Evolutionary conservation across 208 protist species (phyloP).

Genomic region (Endotrypanum monterogeii): DNA sequence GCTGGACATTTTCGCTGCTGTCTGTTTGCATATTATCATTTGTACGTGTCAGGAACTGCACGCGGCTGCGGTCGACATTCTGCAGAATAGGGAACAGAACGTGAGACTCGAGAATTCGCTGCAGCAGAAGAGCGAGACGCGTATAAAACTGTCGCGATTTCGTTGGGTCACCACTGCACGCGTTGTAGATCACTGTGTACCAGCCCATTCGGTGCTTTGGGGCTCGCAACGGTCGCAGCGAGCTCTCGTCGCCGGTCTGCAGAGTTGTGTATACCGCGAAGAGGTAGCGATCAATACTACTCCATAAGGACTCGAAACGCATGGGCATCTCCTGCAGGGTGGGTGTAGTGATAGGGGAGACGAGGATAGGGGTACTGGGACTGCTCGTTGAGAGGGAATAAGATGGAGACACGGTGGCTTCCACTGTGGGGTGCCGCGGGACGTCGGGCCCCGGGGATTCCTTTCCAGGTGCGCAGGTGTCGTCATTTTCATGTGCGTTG

Average conservation of each 20-base stretch:
- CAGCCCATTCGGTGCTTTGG: constrained; percentile 73
- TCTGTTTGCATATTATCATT: constrained; percentile 8
- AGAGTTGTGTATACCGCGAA: constrained; percentile 42
- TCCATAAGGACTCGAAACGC: constrained; percentile 41
- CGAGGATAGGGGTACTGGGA: not conserved
- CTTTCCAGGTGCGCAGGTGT: not conserved
- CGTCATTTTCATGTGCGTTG: constrained; percentile 17
- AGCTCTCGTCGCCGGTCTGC: constrained; percentile 34
- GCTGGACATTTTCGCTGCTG: not conserved
- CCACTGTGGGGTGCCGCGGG: not conserved
- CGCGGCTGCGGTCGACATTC: constrained; percentile 30
- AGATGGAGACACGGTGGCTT: not conserved
- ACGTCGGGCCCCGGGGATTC: not conserved
- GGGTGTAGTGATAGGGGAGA: not conserved
- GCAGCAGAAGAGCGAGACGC: constrained; percentile 46
- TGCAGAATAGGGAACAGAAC: constrained; percentile 64
- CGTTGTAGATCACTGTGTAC: constrained; percentile 74
- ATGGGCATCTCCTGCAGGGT: not conserved
- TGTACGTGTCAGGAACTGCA: constrained; percentile 25
- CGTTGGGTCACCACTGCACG: constrained; percentile 51
- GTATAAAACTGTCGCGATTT: constrained; percentile 64
- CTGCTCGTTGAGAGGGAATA: not conserved
- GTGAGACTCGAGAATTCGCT: constrained; percentile 57
- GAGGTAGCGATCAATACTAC: constrained; percentile 48
- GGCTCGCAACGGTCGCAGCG: constrained; percentile 35